phyloP scores from a whole-genome alignment of 1,139 yeast genomes.

The Pichia sp. region DNA sequence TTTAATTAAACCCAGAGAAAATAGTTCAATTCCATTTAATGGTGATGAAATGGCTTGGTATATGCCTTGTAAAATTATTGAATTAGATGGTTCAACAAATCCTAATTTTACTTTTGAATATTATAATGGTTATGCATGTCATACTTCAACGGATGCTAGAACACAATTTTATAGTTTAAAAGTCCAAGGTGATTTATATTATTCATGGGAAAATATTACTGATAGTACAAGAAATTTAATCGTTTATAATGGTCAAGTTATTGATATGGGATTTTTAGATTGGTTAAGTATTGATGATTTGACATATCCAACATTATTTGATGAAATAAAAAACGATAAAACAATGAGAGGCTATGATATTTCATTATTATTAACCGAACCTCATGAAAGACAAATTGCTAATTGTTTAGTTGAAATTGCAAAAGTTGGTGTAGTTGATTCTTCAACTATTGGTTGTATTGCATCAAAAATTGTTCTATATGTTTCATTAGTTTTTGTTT shows the following conservation, averaged over 20 bases:
- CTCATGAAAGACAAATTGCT: conserved; percentile 64
- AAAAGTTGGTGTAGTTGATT: conserved; percentile 84
- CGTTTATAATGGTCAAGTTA: conserved; percentile 82
- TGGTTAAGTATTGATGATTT: conserved; percentile 70
- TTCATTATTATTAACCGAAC: conserved; percentile 65
- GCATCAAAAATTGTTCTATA: conserved; percentile 81
- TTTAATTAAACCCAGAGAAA: conserved; percentile 65
- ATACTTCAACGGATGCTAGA: conserved; percentile 68
- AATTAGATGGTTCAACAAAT: conserved; percentile 61
- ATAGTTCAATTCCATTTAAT: conserved; percentile 63
- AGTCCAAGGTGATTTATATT: conserved; percentile 70
- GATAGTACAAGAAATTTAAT: conserved; percentile 71
- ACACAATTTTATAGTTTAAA: conserved; percentile 55
- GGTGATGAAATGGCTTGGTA: conserved; percentile 83
- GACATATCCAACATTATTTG: conserved; percentile 66
- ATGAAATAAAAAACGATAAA: conserved; percentile 49
- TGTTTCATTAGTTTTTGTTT: conserved; percentile 75
- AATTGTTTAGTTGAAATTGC: conserved; percentile 82
- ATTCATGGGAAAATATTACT: conserved; percentile 81
- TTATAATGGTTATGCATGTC: conserved; percentile 85
- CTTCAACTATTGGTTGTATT: conserved; percentile 92
- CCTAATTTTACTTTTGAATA: conserved; percentile 58
- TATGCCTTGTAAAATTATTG: conserved; percentile 79
- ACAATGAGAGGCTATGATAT: conserved; percentile 71
- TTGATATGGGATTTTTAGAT: conserved; percentile 68